These are phyloP conservation scores for Byssothecium circinans DNA, from an alignment of 2,329 filamentous ascomycete genomes.

Conservation along the genomic window DNA sequence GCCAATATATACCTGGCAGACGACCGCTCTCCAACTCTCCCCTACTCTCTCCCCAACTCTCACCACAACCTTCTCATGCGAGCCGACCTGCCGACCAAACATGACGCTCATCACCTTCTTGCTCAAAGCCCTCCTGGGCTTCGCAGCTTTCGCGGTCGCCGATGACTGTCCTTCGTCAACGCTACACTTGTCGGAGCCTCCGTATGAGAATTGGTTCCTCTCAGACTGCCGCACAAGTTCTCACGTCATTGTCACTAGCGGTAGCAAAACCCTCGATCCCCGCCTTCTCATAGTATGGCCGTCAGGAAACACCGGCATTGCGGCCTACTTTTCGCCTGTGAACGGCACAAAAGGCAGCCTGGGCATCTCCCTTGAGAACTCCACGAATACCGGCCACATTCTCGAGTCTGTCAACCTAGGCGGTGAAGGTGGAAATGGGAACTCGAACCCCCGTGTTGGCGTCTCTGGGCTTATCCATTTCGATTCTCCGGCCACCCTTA, in stretches of 20 bases:
- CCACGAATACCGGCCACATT: slow-evolving; percentile 46
- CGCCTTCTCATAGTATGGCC: slow-evolving; percentile 65
- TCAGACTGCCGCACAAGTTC: slow-evolving; percentile 63
- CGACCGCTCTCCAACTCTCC: no score
- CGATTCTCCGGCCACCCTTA: slow-evolving; percentile 60
- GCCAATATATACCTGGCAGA: no score
- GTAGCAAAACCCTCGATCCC: slow-evolving; percentile 59
- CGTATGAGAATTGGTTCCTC: slow-evolving; percentile 67
- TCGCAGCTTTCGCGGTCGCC: background rate
- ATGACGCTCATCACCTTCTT: no score
- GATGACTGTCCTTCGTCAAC: slow-evolving; percentile 20
- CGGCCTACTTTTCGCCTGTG: slow-evolving; percentile 59
- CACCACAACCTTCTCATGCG: no score
- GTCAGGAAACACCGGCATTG: slow-evolving; percentile 64
- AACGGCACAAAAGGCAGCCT: slow-evolving; percentile 58
- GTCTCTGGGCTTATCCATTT: slow-evolving; percentile 58
- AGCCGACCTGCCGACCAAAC: no score
- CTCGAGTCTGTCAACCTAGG: slow-evolving; percentile 52
- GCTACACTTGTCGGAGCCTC: slow-evolving; percentile 56
- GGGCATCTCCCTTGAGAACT: slow-evolving; percentile 56
- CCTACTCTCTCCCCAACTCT: no score
- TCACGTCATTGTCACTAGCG: slow-evolving; percentile 64
- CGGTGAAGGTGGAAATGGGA: slow-evolving; percentile 15
- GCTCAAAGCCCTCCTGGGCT: background rate
- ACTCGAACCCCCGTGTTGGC: slow-evolving; percentile 52